Percentiles rank a stretch among this genome's conserved stretches.
These are phyloP conservation scores for Rugosomyces carneus DNA, from an alignment of 1,284 basidiomycete species.

Conservation along the genomic window DNA sequence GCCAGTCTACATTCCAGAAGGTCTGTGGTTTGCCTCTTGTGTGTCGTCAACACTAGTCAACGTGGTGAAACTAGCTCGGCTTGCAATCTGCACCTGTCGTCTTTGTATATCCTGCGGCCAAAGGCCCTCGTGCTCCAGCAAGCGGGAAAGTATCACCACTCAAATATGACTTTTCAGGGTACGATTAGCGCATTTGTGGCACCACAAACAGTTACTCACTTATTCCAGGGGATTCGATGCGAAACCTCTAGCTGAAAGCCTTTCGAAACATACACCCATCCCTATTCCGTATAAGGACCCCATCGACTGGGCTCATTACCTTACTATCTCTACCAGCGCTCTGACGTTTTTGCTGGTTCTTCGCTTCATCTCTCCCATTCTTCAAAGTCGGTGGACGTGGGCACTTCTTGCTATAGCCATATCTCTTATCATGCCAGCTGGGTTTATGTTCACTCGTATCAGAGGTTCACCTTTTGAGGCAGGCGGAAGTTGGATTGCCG, in stretches of 20 bases:
- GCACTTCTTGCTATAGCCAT: slow-evolving; percentile 56
- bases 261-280: slow-evolving; percentile 67
- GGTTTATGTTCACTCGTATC: slow-evolving; percentile 97
- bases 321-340: slow-evolving; percentile 35
- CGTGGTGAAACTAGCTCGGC: slow-evolving; percentile 38
- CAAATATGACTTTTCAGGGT: slow-evolving; percentile 79
- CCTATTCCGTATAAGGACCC: slow-evolving; percentile 72
- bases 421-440: slow-evolving; percentile 81
- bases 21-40: slow-evolving; percentile 29
- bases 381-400: slow-evolving; percentile 81
- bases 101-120: slow-evolving; percentile 66
- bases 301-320: slow-evolving; percentile 59
- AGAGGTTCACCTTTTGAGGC: slow-evolving; percentile 74
- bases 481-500: slow-evolving; percentile 74
- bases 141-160: slow-evolving; percentile 49
- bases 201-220: not conserved
- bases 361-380: slow-evolving; percentile 61
- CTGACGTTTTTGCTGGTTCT: slow-evolving; percentile 44
- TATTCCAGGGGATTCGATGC: slow-evolving; percentile 71
- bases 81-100: slow-evolving; percentile 81
- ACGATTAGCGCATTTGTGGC: slow-evolving; percentile 15
- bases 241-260: slow-evolving; percentile 67
- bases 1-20: slow-evolving; percentile 71
- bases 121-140: slow-evolving; percentile 58
- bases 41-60: not conserved